Evolutionary conservation across 192 early-diverging fungal genomes (phyloP), one percentile per base, ranked within the genome.

Genomic region (Allomyces macrogynus): DNA sequence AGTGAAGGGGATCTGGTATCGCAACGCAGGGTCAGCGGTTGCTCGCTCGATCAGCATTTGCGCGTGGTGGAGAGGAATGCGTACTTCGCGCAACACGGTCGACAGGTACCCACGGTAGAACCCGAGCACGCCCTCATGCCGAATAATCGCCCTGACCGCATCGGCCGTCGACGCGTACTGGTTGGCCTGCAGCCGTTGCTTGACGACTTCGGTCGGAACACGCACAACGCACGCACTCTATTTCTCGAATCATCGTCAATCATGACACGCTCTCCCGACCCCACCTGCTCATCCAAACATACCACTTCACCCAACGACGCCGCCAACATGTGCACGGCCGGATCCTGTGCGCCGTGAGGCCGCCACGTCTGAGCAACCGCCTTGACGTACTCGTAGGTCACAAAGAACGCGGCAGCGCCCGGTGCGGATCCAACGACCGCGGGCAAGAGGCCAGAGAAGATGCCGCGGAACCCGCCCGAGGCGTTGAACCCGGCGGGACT

Each of bases 361-460:
- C 81, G 24, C 26, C 67, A 70, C 4, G 63, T 67, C 1, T 66
- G 66, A 18, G 86, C 68, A 0, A 71, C 67, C 1, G 72, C 68
- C 73, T 98, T 95, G 44, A 84, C 72, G 14, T 81, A 75, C 67
- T 95, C 93, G 74, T 98, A 98, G 0, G 86, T 87, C 2, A 93
- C 83, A 73, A 98, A 98, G 75, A 98, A 98, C 66, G 88, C 66
- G 7, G 74, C 72, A 10, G 81, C 81, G 68, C 78, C 76, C 1
- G 95, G 95, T 9, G 93, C 90, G 44, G 92, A 95, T 24, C 93
- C 95, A 69, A 93, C 78, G n/a, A 92, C 85, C 4, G 89, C 91
- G 24, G 89, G 87, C 9, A 87, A 84, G 43, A 98, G 76, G 0
- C 95, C 95, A 60, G 85, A 84, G 73, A 94, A 98, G 61, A 98